Evolutionary conservation across 2,329 filamentous ascomycete species (phyloP), one percentile per base, ranked within the genome.

Genomic region (Cadophora malorum): DNA sequence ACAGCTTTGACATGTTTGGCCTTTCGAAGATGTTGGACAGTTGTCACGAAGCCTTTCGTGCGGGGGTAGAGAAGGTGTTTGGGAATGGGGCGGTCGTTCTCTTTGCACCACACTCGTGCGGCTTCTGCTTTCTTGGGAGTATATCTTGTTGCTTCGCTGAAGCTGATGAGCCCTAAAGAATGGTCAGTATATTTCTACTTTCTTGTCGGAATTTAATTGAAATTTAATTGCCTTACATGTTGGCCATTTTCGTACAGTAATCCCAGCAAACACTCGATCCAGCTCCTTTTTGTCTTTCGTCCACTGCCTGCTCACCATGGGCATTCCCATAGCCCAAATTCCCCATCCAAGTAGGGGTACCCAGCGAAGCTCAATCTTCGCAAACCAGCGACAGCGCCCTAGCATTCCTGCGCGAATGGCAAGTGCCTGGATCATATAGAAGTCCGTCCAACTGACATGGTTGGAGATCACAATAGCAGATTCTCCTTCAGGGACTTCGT

Each of bases 281-380:
- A 90, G 80, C 77, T 89, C 86, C 19, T 76, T 77, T 74, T 82
- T 81, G 75, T 90, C 87, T 67, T 80, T 80, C 72, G 83, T 81
- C 87, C 88, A 90, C 64, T 85, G 84, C 63, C 87, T 80, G 73
- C 82, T 87, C 25, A 89, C 86, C 78, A 90, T 81, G 7, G 87
- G 87, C 85, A 90, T 88, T 2, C 86, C 86, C 82, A 89, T 87
- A 3, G 84, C 86, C 86, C 86, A 88, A 41, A 90, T 79, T 1
- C 86, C 88, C 87, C 87, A 89, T 21, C 87, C 87, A 8, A 89
- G 80, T 68, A 90, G 85, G 4, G 87, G 87, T 14, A 90, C 84
- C 78, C 82, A 81, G 68, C 82, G 82, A 67, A 90, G 80, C 76
- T 88, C 83, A 67, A 83, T 82, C 78, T 89, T 90, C 66, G 86